Evolutionary conservation across 495 filamentous ascomycete species (phyloP).

Genomic region (Penicillium daleae): DNA sequence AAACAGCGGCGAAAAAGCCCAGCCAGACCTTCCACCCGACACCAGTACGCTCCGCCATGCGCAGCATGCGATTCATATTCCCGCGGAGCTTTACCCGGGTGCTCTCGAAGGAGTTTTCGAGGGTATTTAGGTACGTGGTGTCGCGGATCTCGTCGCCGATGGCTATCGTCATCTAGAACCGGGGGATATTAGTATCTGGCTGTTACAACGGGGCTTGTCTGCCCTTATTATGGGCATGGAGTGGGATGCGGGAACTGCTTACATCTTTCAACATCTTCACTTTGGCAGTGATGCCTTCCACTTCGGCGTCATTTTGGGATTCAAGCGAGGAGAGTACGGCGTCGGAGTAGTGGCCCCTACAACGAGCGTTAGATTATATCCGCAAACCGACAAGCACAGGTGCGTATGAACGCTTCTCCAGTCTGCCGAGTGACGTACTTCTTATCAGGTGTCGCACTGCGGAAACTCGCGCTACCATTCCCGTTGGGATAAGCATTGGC

Average conservation of each 20-base stretch:
- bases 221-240: neutral
- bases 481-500: constrained; percentile 43
- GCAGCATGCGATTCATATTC: constrained; percentile 95
- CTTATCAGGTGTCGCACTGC: constrained; percentile 81
- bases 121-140: constrained; percentile 76
- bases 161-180: constrained; percentile 75
- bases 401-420: neutral
- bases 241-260: constrained; percentile 35
- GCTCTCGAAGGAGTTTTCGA: constrained; percentile 85
- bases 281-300: constrained; percentile 88
- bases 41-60: constrained; percentile 93
- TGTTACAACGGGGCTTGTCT: neutral
- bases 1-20: constrained; percentile 79
- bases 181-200: constrained; percentile 11
- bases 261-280: constrained; percentile 93
- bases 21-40: constrained; percentile 95
- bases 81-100: constrained; percentile 78
- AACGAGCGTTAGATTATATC: constrained; percentile 15
- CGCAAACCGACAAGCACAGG: neutral
- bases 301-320: constrained; percentile 89
- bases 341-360: constrained; percentile 88
- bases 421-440: constrained; percentile 52
- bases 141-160: constrained; percentile 95
- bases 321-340: constrained; percentile 92
- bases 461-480: constrained; percentile 42